Percentiles rank a stretch among this genome's conserved stretches.
Evolutionary conservation across 1,284 basidiomycete species (phyloP).

Genomic region (Leccinum pachyderme): DNA sequence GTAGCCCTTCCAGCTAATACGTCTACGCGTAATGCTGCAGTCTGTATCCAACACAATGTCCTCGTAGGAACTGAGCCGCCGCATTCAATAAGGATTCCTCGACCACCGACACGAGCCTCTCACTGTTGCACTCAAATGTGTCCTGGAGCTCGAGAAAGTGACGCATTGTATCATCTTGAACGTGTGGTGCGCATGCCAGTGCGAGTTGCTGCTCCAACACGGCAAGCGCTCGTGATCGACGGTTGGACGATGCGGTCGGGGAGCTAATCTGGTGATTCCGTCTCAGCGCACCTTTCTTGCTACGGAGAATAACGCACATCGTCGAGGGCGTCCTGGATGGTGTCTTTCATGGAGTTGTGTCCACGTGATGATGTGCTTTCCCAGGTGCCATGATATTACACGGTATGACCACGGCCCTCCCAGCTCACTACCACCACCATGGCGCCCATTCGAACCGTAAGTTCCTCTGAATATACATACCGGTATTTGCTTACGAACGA

Average conservation of each 20-base stretch:
- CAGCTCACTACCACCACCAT: slow-evolving; percentile 34
- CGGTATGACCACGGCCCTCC: slow-evolving; percentile 14
- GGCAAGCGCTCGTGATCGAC: slow-evolving; percentile 51
- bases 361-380: not conserved
- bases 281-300: slow-evolving; percentile 10
- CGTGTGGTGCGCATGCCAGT: slow-evolving; percentile 44
- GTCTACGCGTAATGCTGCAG: slow-evolving; percentile 43
- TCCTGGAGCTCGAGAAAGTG: slow-evolving; percentile 67
- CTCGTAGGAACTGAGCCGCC: slow-evolving; percentile 54
- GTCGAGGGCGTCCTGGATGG: slow-evolving; percentile 62
- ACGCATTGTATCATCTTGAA: slow-evolving; percentile 44
- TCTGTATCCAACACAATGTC: slow-evolving; percentile 53
- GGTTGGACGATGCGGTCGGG: slow-evolving; percentile 48
- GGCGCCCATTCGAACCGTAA: slow-evolving; percentile 60
- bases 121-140: slow-evolving; percentile 76
- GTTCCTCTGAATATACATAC: slow-evolving; percentile 12
- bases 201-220: slow-evolving; percentile 61
- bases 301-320: slow-evolving; percentile 44
- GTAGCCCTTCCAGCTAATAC: slow-evolving; percentile 37
- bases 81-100: slow-evolving; percentile 2
- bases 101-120: slow-evolving; percentile 24
- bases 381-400: slow-evolving; percentile 10
- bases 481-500: slow-evolving; percentile 3
- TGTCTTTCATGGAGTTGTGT: slow-evolving; percentile 37
- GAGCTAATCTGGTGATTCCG: slow-evolving; percentile 53